A percentile compares a stretch with the other conserved stretches of the same genome.
Evolutionary conservation across 73 alveolate species (phyloP).

Genomic region (Tetrahymena elliotti): DNA sequence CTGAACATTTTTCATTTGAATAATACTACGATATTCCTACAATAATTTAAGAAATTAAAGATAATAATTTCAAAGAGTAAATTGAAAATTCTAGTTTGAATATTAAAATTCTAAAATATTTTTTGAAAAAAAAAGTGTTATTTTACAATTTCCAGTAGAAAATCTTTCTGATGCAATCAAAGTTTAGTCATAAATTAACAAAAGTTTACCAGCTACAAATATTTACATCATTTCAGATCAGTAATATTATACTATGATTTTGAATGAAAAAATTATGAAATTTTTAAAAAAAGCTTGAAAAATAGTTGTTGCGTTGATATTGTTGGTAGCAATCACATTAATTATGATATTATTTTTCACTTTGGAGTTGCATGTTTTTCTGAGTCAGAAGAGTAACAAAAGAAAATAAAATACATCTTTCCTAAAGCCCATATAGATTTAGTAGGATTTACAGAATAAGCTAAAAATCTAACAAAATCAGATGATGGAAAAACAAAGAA

Average conservation of each 20-base stretch:
- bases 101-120: not conserved
- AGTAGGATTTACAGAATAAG: not conserved
- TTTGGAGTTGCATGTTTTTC: slow-evolving; percentile 35
- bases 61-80: not conserved
- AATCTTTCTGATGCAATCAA: not conserved
- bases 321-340: slow-evolving; percentile 18
- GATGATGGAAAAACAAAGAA: not conserved
- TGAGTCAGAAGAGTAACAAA: not conserved
- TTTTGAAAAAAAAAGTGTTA: not conserved
- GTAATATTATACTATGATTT: not conserved
- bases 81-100: not conserved
- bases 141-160: not conserved
- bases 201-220: not conserved
- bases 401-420: not conserved
- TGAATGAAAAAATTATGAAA: not conserved
- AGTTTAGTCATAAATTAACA: not conserved
- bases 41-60: not conserved
- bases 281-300: not conserved
- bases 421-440: not conserved
- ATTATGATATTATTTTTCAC: slow-evolving; percentile 23
- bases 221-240: slow-evolving; percentile 16
- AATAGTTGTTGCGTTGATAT: slow-evolving; percentile 28
- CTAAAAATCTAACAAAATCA: not conserved
- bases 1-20: not conserved
- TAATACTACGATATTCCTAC: not conserved